Conservation (phyloP, 1,139 yeast genomes). For the Magnusiomyces clavatus region DNA sequence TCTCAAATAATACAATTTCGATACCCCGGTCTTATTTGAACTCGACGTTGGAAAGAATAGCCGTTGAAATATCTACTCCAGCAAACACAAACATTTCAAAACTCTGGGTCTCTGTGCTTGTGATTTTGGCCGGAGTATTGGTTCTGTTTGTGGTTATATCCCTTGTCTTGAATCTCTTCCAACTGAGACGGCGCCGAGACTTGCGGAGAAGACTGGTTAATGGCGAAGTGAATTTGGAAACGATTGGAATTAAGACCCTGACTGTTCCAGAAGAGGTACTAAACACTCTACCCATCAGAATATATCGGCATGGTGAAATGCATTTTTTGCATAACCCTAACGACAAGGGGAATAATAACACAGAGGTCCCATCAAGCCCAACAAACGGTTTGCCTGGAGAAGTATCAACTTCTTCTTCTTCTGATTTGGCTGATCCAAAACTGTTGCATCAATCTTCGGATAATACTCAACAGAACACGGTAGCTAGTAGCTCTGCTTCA, state of each 20-base stretch:
- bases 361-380: background rate
- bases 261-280: constrained; percentile 23
- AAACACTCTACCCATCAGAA: constrained; percentile 20
- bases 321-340: constrained; percentile 8
- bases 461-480: too few species aligned
- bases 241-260: constrained; percentile 22
- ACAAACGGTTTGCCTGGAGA: too few species aligned
- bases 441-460: too few species aligned
- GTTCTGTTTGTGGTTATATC: constrained; percentile 12
- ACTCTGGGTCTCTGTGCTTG: constrained; percentile 17
- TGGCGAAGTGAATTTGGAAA: constrained; percentile 25
- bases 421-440: too few species aligned
- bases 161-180: constrained; percentile 17
- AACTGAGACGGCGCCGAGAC: constrained; percentile 18
- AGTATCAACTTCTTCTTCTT: too few species aligned
- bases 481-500: too few species aligned
- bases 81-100: constrained; percentile 5
- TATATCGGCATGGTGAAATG: constrained; percentile 15
- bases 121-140: constrained; percentile 15
- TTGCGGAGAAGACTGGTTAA: constrained; percentile 20
- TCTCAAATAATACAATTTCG: constrained; percentile 6
- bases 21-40: constrained; percentile 5
- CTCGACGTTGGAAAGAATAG: constrained; percentile 8
- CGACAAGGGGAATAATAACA: background rate
- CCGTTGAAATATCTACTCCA: constrained; percentile 7